Percentiles rank a stretch among this genome's conserved stretches.
Evolutionary conservation across 148 eudicot species (phyloP).

Genomic region (Spergularia marina): DNA sequence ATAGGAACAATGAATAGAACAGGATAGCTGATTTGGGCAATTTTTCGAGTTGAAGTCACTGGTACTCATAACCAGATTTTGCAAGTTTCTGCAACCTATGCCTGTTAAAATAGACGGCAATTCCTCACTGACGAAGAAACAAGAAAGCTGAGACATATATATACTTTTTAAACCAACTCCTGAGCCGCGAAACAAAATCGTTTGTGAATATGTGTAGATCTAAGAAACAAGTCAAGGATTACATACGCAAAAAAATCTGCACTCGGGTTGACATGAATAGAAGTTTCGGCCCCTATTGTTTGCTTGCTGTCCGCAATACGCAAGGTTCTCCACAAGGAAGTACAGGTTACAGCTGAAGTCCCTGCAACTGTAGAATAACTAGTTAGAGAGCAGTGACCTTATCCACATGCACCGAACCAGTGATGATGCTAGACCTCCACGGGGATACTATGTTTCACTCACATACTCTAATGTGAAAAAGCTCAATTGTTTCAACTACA

Average conservation of each 20-base stretch:
- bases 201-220: neutral
- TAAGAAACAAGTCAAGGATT: slow-evolving; percentile 20
- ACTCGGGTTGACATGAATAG: slow-evolving; percentile 72
- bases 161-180: neutral
- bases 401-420: slow-evolving; percentile 1
- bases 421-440: no score
- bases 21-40: neutral
- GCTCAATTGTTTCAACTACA: no score
- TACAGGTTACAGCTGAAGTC: slow-evolving; percentile 57
- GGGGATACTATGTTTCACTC: no score
- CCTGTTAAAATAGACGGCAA: no score
- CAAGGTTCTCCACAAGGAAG: slow-evolving; percentile 74
- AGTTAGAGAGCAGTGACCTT: slow-evolving; percentile 10
- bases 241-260: slow-evolving; percentile 93
- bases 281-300: slow-evolving; percentile 85
- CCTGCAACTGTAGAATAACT: slow-evolving; percentile 40
- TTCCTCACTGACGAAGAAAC: neutral
- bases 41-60: no score
- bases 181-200: neutral
- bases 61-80: no score
- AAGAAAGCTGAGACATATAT: neutral
- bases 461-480: no score
- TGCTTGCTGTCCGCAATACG: slow-evolving; percentile 64
- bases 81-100: no score
- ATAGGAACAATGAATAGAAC: slow-evolving; percentile 7